Evolutionary conservation across 371 early-diverging fungal genomes (phyloP).

Genomic region (Syncephalastrum sp.): DNA sequence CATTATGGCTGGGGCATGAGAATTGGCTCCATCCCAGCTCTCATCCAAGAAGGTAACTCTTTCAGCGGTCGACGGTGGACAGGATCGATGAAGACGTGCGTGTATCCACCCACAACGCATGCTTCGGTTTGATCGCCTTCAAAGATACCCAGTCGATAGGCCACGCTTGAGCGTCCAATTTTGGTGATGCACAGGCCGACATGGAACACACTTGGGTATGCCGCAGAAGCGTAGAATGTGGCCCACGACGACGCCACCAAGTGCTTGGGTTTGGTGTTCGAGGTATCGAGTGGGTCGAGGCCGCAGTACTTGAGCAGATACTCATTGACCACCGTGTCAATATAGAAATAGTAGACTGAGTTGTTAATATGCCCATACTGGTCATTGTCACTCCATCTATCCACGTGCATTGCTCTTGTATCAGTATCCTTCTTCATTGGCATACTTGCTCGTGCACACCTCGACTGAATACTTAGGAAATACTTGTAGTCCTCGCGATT

Average conservation of each 20-base stretch:
- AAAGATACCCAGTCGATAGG: constrained; percentile 63
- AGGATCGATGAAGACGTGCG: constrained; percentile 49
- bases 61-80: constrained; percentile 30
- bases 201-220: constrained; percentile 56
- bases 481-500: constrained; percentile 36
- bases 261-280: constrained; percentile 45
- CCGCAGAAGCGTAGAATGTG: constrained; percentile 47
- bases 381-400: constrained; percentile 61
- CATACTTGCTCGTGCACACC: constrained; percentile 18
- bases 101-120: constrained; percentile 45
- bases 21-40: constrained; percentile 18
- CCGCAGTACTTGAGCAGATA: constrained; percentile 54
- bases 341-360: constrained; percentile 56
- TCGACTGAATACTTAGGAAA: constrained; percentile 43
- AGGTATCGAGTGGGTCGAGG: constrained; percentile 32
- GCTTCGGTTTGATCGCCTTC: constrained; percentile 38
- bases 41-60: constrained; percentile 23
- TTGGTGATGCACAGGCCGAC: constrained; percentile 57
- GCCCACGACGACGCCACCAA: constrained; percentile 55
- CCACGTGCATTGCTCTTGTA: neutral
- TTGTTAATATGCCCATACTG: constrained; percentile 69
- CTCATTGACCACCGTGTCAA: constrained; percentile 61
- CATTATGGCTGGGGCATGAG: no score
- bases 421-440: neutral
- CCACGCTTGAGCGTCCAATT: constrained; percentile 55